Conservation (phyloP, 140 eudicot species). For the Ambrosia hybrid region DNA sequence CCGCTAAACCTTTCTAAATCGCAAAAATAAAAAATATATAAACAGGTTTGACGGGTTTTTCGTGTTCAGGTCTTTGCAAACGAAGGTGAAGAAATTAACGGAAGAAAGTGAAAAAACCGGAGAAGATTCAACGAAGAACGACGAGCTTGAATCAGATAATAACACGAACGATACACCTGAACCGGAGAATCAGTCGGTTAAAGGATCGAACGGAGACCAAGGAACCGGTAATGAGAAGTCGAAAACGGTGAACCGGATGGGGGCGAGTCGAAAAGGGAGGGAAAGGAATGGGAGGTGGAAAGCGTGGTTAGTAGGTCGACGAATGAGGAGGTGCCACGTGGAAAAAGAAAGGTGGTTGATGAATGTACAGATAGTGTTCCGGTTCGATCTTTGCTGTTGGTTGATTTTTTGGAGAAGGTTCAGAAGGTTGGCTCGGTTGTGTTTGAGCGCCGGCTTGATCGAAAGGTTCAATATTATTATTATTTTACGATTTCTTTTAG, state of each 20-base stretch:
- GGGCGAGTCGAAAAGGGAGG: constrained; percentile 46
- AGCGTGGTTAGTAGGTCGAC: constrained; percentile 53
- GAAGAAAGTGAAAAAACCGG: constrained; percentile 46
- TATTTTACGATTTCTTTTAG: no score
- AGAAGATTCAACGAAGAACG: constrained; percentile 16
- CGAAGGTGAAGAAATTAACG: constrained; percentile 55
- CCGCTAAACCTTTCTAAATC: no score
- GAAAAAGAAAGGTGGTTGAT: constrained; percentile 29
- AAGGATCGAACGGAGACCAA: constrained; percentile 37
- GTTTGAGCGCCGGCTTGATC: constrained; percentile 52
- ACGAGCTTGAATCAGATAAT: constrained; percentile 19
- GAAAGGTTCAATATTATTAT: constrained; percentile 39
- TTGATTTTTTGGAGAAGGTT: constrained; percentile 41
- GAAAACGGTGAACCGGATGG: constrained; percentile 39
- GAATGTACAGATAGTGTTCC: constrained; percentile 35
- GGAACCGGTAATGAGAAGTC: constrained; percentile 21
- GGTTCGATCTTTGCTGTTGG: constrained; percentile 43
- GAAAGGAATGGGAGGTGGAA: constrained; percentile 46
- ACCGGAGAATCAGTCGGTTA: constrained; percentile 38
- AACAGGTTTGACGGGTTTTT: background rate
- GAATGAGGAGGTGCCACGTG: constrained; percentile 35
- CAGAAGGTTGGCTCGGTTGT: constrained; percentile 39
- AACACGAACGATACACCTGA: background rate
- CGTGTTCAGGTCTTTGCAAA: constrained; percentile 52
- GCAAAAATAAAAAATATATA: no score